Conservation (phyloP, 2,329 filamentous ascomycete species). For the Davidsoniella eucalypti region DNA sequence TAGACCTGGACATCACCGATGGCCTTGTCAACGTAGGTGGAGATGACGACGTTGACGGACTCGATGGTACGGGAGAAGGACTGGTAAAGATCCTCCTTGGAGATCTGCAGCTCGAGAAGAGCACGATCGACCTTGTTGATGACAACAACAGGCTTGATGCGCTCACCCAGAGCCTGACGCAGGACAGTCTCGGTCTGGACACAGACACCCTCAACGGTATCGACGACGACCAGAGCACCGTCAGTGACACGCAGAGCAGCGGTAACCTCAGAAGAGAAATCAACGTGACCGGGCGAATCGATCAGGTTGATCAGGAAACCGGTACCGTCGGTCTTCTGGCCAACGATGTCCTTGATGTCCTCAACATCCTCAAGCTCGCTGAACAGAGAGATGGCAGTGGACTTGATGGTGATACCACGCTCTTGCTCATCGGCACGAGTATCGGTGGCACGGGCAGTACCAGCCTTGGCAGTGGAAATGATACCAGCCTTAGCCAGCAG, state of each 20-base stretch:
- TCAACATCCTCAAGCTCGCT: constrained; percentile 65
- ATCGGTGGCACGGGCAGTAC: constrained; percentile 90
- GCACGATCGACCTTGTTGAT: constrained; percentile 99
- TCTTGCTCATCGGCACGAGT: constrained; percentile 97
- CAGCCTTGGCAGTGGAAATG: constrained; percentile 94
- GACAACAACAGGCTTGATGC: constrained; percentile 98
- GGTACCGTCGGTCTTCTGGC: constrained; percentile 73
- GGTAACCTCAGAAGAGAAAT: constrained; percentile 99
- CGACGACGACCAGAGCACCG: constrained; percentile 98
- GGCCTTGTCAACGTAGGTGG: constrained; percentile 93
- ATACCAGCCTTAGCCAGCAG: constrained; percentile 99
- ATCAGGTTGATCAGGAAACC: constrained; percentile 99
- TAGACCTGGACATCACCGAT: constrained; percentile 98
- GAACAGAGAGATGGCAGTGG: constrained; percentile 97
- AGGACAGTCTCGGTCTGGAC: constrained; percentile 99
- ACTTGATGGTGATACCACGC: constrained; percentile 99
- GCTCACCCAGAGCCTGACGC: constrained; percentile 96
- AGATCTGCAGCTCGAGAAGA: constrained; percentile 95
- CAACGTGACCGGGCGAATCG: constrained; percentile 99
- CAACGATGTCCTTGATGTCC: constrained; percentile 86
- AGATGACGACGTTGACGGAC: constrained; percentile 99
- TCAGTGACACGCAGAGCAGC: constrained; percentile 99
- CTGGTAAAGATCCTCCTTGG: constrained; percentile 98
- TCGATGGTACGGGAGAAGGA: constrained; percentile 99
- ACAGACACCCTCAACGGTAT: constrained; percentile 99